A percentile compares a stretch with the other conserved stretches of the same genome.
phyloP scores from a whole-genome alignment of 768 basidiomycete species.

The Lactarius vividus region DNA sequence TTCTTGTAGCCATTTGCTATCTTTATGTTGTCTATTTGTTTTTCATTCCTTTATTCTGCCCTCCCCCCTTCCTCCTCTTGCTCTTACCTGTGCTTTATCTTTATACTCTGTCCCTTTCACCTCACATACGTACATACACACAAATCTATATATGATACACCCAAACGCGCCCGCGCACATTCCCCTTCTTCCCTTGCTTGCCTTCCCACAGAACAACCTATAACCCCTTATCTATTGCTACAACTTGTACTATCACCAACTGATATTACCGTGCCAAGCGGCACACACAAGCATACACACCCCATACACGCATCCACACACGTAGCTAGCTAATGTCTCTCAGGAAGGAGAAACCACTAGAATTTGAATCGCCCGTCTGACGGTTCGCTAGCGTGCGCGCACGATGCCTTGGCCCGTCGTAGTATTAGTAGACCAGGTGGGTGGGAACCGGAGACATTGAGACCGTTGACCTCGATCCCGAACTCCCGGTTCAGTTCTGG shows the following conservation, averaged over 20 bases:
- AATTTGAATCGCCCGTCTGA: neutral
- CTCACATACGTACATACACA: neutral
- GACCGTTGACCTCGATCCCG: neutral
- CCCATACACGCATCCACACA: neutral
- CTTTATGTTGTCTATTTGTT: constrained; percentile 20
- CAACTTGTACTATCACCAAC: neutral
- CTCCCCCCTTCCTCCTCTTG: neutral
- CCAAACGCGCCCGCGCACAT: neutral
- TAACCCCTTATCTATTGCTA: neutral
- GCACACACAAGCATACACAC: neutral
- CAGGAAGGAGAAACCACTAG: constrained; percentile 4
- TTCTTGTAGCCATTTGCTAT: constrained; percentile 14
- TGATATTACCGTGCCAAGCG: neutral
- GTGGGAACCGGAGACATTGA: neutral
- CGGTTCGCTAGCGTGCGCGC: neutral
- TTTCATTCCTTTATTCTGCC: neutral
- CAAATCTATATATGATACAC: neutral
- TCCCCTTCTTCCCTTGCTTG: neutral
- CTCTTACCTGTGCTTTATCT: neutral
- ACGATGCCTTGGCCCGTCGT: neutral
- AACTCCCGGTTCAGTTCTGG: neutral
- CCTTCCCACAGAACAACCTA: neutral
- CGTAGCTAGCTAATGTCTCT: constrained; percentile 2
- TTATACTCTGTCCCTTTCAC: neutral
- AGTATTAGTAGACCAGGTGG: neutral